phyloP scores from a whole-genome alignment of 495 filamentous ascomycete species.

The Annulohypoxylon stygium region DNA sequence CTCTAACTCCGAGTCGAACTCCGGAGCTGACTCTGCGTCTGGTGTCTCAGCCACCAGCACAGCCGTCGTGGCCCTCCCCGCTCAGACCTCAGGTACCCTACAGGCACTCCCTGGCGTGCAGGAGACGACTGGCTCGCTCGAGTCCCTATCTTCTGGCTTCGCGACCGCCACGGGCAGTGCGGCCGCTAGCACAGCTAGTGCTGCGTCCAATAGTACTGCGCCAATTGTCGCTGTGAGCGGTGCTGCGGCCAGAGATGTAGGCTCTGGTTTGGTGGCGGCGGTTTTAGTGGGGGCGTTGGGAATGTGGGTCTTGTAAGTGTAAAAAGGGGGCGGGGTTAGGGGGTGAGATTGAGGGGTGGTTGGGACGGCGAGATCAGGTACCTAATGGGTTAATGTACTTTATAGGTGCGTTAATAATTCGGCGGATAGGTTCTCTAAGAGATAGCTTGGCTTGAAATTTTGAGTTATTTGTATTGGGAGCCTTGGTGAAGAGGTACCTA shows the following conservation, averaged over 20 bases:
- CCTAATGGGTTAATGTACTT: neutral
- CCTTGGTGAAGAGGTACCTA: no score
- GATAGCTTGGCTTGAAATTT: neutral
- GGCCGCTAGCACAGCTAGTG: neutral
- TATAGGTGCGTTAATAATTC: neutral
- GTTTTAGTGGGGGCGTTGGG: slow-evolving; percentile 8
- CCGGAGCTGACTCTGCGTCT: neutral
- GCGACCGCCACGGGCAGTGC: slow-evolving; percentile 28
- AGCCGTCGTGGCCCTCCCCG: slow-evolving; percentile 31
- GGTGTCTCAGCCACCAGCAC: neutral
- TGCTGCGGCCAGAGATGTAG: neutral
- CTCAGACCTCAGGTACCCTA: slow-evolving; percentile 23
- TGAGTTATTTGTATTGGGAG: neutral
- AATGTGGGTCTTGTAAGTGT: slow-evolving; percentile 1
- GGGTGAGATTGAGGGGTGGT: neutral
- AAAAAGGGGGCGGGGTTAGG: neutral
- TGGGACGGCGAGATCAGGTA: neutral
- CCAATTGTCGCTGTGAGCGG: slow-evolving; percentile 15
- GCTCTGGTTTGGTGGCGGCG: neutral
- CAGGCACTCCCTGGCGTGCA: slow-evolving; percentile 35
- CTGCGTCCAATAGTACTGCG: neutral
- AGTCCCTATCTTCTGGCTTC: slow-evolving; percentile 53
- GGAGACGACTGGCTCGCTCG: slow-evolving; percentile 46
- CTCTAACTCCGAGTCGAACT: neutral
- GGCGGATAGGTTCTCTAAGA: neutral